These are phyloP conservation scores for Xylariaceae sp. DNA, from an alignment of 2,329 filamentous ascomycete genomes.

Conservation along the genomic window DNA sequence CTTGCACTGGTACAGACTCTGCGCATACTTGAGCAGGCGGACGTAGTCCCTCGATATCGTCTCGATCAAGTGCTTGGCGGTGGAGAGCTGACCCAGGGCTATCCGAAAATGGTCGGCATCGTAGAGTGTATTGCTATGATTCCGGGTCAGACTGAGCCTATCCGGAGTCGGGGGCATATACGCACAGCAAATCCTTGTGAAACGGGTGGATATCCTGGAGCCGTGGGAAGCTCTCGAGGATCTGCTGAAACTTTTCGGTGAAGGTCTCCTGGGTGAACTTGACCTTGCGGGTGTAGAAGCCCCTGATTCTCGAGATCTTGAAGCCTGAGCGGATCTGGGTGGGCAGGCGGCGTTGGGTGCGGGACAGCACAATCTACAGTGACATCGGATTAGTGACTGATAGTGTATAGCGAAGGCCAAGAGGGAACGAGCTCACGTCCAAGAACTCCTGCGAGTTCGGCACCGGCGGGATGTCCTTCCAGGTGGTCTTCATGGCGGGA, in stretches of 20 bases:
- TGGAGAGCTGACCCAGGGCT: constrained; percentile 89
- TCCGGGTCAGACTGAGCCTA: too few species aligned
- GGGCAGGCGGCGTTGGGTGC: constrained; percentile 85
- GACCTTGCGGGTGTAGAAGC: constrained; percentile 95
- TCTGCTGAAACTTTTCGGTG: constrained; percentile 67
- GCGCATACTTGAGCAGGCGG: constrained; percentile 90
- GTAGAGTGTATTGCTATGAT: constrained; percentile 89
- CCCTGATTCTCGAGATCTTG: constrained; percentile 86
- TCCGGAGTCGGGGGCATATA: too few species aligned
- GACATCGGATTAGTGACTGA: not conserved
- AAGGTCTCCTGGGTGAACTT: constrained; percentile 98
- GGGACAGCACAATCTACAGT: constrained; percentile 68
- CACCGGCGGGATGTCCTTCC: constrained; percentile 77
- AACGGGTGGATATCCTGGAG: constrained; percentile 94
- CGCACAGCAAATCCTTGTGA: constrained; percentile 70
- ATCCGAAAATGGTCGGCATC: constrained; percentile 98
- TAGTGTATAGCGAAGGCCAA: constrained; percentile 1
- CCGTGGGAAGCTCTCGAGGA: constrained; percentile 69
- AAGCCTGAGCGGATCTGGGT: constrained; percentile 94
- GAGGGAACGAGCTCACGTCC: constrained; percentile 46
- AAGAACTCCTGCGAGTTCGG: constrained; percentile 93
- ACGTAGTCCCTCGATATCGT: constrained; percentile 95
- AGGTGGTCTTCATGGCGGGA: constrained; percentile 52
- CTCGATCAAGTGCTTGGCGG: constrained; percentile 93
- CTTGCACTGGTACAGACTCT: constrained; percentile 97